Evolutionary conservation across 371 early-diverging fungal species (phyloP).

Genomic region (Chytridium lagenaria): DNA sequence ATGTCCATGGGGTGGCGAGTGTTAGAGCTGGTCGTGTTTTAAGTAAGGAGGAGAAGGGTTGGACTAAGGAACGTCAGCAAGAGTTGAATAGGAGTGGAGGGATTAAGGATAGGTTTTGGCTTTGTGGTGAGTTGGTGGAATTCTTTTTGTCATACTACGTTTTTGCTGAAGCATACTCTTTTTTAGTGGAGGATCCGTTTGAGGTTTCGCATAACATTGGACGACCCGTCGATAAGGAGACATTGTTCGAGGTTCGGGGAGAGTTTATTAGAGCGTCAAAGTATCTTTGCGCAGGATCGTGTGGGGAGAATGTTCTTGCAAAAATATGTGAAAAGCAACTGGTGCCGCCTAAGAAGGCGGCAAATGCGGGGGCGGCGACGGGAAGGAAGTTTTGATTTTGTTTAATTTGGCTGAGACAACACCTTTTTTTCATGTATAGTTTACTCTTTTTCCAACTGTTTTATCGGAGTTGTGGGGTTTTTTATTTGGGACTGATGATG

Average conservation of each 20-base stretch:
- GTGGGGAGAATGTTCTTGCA: conserved; percentile 19
- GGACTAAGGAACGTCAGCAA: conserved; percentile 48
- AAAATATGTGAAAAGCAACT: conserved; percentile 28
- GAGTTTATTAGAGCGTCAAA: conserved; percentile 46
- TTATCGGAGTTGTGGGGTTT: too few species aligned
- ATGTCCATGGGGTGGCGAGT: conserved; percentile 44
- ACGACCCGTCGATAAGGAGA: conserved; percentile 47
- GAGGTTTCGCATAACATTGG: conserved; percentile 42
- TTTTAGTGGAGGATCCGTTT: conserved; percentile 49
- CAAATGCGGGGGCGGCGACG: too few species aligned
- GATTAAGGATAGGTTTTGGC: conserved; percentile 47
- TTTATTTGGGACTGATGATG: too few species aligned
- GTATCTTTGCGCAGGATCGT: conserved; percentile 31
- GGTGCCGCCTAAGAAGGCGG: background rate
- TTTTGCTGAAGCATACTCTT: conserved; percentile 1
- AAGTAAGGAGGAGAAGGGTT: conserved; percentile 47
- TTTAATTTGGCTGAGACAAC: too few species aligned
- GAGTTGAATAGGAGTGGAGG: conserved; percentile 37
- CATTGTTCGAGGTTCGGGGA: conserved; percentile 44
- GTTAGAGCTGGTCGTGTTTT: conserved; percentile 42
- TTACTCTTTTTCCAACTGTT: too few species aligned
- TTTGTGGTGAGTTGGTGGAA: conserved; percentile 37
- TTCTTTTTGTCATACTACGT: conserved; percentile 12
- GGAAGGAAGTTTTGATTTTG: too few species aligned
- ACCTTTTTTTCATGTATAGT: too few species aligned